Evolutionary conservation across 1,284 basidiomycete genomes (phyloP), one percentile per base, ranked within the genome.

Genomic region (Cutaneotrichosporon spelunceum): DNA sequence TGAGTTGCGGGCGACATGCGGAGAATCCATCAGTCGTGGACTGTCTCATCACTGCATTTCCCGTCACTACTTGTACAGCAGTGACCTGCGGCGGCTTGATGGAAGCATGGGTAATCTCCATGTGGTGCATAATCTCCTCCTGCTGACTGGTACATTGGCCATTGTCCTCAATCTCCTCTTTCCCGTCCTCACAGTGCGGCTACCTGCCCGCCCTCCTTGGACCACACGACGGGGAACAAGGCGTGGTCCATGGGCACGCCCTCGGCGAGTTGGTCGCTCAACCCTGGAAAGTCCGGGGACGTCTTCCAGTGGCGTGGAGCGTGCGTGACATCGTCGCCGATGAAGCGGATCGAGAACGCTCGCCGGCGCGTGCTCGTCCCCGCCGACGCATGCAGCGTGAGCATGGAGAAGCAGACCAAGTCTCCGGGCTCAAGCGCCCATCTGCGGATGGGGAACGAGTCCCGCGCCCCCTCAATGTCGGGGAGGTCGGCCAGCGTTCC

Each of bases 381-480:
- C 0, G 58, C 56, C 1, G 60, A 52, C 11, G 64, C 64, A n/a
- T 65, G 64, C 52, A 65, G 61, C 53, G 64, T 65, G 29, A 65
- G 53, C 64, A 65, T 65, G 56, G 60, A 61, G 64, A 65, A 65
- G 23, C 50, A 53, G 21, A 65, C 64, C 24, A 62, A 19, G 55
- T 65, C 64, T 13, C 64, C 64, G 0, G 61, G 64, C 48, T 58
- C 23, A 14, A 65, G 47, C 21, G 26, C 58, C 64, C 64, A 65
- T 16, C 39, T 48, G 6, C 50, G 50, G 53, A 65, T 62, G 5
- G 44, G 45, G 48, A 56, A 64, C 23, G 34, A 30, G 24, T 2
- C 45, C 5, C 63, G 45, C 33, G 58, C 53, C 3, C 33, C 55
- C 53, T 65, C 64, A n/a, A 65, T 62, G 19, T 62, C 61, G 0